A percentile compares a stretch with the other conserved stretches of the same genome.
phyloP scores from a whole-genome alignment of 2,329 filamentous ascomycete genomes.

The Tolypocladium tundrense region DNA sequence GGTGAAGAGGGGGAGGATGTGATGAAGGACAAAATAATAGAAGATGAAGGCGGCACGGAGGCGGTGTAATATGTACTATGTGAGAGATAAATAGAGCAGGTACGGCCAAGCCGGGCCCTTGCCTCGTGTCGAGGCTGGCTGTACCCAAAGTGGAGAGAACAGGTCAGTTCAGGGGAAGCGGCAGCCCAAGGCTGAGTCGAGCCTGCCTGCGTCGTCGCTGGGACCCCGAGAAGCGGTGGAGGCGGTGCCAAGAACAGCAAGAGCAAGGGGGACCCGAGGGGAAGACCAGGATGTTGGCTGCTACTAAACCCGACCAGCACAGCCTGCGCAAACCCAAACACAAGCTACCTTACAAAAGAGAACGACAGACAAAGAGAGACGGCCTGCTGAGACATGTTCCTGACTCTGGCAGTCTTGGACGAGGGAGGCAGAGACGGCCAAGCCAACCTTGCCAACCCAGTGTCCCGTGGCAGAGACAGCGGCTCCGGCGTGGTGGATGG shows the following conservation, averaged over 20 bases:
- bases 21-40: background rate
- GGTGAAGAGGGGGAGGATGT: background rate
- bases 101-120: too few relatives aligned
- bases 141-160: background rate
- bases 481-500: background rate
- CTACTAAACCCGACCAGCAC: background rate
- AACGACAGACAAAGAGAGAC: too few relatives aligned
- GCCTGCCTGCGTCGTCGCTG: too few relatives aligned
- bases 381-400: background rate
- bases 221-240: background rate
- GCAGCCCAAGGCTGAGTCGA: background rate
- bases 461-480: too few relatives aligned
- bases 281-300: background rate
- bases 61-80: background rate
- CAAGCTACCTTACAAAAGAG: too few relatives aligned
- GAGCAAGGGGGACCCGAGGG: background rate
- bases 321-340: too few relatives aligned
- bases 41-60: background rate
- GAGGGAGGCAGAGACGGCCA: background rate
- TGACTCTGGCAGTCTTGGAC: background rate
- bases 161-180: background rate
- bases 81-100: background rate
- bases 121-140: too few relatives aligned
- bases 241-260: background rate
- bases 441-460: too few relatives aligned